phyloP scores from a whole-genome alignment of 768 basidiomycete species.

The Mycena haematopus region DNA sequence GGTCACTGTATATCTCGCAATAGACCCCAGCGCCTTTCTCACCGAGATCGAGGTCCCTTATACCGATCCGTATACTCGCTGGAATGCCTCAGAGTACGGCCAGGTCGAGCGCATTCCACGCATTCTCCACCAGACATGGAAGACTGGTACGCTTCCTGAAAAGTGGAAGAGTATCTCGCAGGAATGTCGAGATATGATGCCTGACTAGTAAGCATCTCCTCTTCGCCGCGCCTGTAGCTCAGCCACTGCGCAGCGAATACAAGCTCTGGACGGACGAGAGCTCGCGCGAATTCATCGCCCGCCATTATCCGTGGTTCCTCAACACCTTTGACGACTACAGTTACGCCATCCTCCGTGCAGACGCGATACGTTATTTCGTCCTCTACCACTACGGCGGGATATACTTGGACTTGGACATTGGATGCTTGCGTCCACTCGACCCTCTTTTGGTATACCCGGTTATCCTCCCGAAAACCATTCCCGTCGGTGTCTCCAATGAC shows the following conservation, averaged over 20 bases:
- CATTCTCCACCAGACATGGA: conserved; percentile 99
- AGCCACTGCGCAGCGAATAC: conserved; percentile 71
- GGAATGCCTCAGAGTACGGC: conserved; percentile 68
- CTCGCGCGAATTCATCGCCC: conserved; percentile 88
- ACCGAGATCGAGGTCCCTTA: conserved; percentile 76
- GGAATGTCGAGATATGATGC: conserved; percentile 89
- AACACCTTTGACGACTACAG: conserved; percentile 92
- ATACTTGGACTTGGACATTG: conserved; percentile 97
- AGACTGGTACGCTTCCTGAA: conserved; percentile 82
- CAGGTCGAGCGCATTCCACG: conserved; percentile 82
- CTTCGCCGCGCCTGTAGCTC: conserved; percentile 26
- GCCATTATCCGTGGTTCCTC: conserved; percentile 91
- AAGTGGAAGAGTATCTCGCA: conserved; percentile 84
- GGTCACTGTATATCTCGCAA: conserved; percentile 87
- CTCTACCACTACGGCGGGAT: conserved; percentile 95
- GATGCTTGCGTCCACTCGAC: conserved; percentile 86
- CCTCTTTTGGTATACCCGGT: conserved; percentile 86
- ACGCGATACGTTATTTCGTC: conserved; percentile 97
- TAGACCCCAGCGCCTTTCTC: conserved; percentile 80
- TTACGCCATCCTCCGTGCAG: conserved; percentile 94
- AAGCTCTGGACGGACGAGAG: conserved; percentile 96
- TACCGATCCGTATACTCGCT: conserved; percentile 59
- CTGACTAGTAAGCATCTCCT: conserved; percentile 83
- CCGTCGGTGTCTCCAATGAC: conserved; percentile 97
- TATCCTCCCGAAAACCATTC: conserved; percentile 93